Evolutionary conservation across 345 rosid species (phyloP).

Genomic region (Salix purpurea): DNA sequence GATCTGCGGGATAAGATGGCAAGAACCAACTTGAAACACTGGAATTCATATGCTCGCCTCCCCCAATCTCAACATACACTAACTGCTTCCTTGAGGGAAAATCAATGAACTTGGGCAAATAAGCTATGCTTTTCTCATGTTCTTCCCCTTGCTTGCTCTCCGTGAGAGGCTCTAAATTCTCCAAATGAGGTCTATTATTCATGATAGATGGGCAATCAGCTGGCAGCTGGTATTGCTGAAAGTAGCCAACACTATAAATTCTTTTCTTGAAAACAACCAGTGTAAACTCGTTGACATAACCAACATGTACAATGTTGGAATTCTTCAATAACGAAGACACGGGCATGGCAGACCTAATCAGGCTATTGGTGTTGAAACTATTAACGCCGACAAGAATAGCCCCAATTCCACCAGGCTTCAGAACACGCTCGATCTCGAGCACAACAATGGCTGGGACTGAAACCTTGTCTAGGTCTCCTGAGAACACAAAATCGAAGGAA

Average conservation of each 20-base stretch:
- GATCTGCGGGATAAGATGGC: conserved; percentile 61
- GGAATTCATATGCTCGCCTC: conserved; percentile 50
- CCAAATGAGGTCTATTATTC: conserved; percentile 42
- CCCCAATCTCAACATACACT: conserved; percentile 68
- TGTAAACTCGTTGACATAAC: conserved; percentile 45
- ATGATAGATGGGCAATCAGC: conserved; percentile 51
- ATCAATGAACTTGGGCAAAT: conserved; percentile 63
- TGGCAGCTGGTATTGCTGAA: conserved; percentile 50
- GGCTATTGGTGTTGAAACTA: conserved; percentile 44
- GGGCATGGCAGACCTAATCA: conserved; percentile 71
- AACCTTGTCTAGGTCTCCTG: conserved; percentile 54
- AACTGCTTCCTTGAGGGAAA: conserved; percentile 42
- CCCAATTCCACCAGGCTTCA: conserved; percentile 72
- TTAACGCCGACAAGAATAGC: conserved; percentile 60
- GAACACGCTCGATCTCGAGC: conserved; percentile 79
- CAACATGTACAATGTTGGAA: conserved; percentile 66
- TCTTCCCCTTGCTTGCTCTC: conserved; percentile 38
- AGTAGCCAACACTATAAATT: conserved; percentile 28
- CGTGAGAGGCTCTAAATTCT: conserved; percentile 56
- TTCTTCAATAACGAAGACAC: conserved; percentile 63
- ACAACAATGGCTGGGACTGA: conserved; percentile 74
- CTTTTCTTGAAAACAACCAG: conserved; percentile 70
- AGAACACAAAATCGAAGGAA: conserved; percentile 66
- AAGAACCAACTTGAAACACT: conserved; percentile 50
- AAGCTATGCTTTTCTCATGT: conserved; percentile 39